phyloP scores from a whole-genome alignment of 148 eudicot genomes.

The Gaultheria prostrata region DNA sequence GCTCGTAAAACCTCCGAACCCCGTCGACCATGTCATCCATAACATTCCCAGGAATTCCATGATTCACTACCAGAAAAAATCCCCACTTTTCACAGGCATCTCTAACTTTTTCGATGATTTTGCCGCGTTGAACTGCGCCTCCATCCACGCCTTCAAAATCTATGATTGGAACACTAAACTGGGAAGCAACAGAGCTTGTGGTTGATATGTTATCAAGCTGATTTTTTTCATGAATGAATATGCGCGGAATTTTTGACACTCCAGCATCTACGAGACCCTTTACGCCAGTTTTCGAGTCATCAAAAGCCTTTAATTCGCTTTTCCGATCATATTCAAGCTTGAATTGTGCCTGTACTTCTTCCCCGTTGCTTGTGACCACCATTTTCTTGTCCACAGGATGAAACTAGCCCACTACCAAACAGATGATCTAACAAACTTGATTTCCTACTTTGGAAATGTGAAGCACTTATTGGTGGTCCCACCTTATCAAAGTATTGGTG shows the following conservation, averaged over 20 bases:
- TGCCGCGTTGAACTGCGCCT: background rate
- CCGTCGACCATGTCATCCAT: conserved; percentile 18
- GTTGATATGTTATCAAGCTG: background rate
- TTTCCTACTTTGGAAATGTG: too few species aligned
- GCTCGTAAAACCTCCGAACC: conserved; percentile 19
- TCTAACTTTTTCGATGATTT: conserved; percentile 11
- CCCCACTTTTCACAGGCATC: conserved; percentile 31
- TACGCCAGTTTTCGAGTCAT: conserved; percentile 37
- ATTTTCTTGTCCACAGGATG: background rate
- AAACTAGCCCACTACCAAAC: background rate
- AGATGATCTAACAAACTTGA: background rate
- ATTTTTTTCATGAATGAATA: conserved; percentile 27
- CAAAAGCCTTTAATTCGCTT: conserved; percentile 21
- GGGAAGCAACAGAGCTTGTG: background rate
- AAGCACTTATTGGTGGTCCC: background rate
- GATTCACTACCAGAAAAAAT: conserved; percentile 40
- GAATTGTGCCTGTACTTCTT: background rate
- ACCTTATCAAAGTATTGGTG: background rate
- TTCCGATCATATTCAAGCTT: background rate
- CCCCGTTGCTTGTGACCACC: background rate
- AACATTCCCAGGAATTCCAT: conserved; percentile 17
- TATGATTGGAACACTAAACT: conserved; percentile 24
- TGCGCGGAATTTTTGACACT: conserved; percentile 23
- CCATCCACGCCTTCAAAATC: background rate
- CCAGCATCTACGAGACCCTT: conserved; percentile 37